Conservation (phyloP, 352 stramenopile genomes). For the Phytophthora megakarya region DNA sequence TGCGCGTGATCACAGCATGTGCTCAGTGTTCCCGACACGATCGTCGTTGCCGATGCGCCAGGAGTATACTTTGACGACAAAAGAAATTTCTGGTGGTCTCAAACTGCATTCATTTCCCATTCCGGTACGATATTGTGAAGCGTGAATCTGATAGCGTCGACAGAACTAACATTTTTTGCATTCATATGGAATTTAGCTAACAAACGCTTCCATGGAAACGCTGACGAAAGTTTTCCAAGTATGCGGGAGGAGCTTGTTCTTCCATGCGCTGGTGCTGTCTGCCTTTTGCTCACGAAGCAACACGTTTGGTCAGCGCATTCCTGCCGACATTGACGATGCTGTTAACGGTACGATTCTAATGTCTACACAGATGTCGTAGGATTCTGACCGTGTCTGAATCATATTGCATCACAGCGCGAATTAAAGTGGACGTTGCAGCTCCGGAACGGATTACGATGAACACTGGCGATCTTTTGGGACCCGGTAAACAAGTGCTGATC, state of each 20-base stretch:
- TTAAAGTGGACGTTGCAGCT: conserved; percentile 84
- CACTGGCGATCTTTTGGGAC: conserved; percentile 55
- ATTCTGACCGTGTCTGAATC: neutral
- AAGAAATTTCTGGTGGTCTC: conserved; percentile 84
- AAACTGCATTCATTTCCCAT: conserved; percentile 83
- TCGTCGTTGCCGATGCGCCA: conserved; percentile 68
- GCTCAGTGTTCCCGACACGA: conserved; percentile 61
- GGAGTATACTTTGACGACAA: conserved; percentile 83
- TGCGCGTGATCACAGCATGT: conserved; percentile 72
- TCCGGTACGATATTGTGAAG: conserved; percentile 43
- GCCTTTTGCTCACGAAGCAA: conserved; percentile 75
- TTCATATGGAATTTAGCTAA: conserved; percentile 44
- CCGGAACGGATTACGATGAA: conserved; percentile 84
- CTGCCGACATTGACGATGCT: conserved; percentile 63
- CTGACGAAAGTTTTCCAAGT: conserved; percentile 77
- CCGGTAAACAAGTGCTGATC: conserved; percentile 68
- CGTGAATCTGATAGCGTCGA: neutral
- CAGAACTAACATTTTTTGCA: conserved; percentile 16
- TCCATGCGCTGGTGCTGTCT: conserved; percentile 81
- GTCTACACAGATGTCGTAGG: neutral
- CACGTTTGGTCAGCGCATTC: conserved; percentile 68
- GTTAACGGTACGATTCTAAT: conserved; percentile 53
- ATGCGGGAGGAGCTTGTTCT: conserved; percentile 85
- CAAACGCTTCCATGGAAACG: conserved; percentile 63
- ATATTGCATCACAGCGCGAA: conserved; percentile 43